These are phyloP conservation scores for Phtheirospermum japonicum DNA, from an alignment of 257 asterid species.

Conservation along the genomic window DNA sequence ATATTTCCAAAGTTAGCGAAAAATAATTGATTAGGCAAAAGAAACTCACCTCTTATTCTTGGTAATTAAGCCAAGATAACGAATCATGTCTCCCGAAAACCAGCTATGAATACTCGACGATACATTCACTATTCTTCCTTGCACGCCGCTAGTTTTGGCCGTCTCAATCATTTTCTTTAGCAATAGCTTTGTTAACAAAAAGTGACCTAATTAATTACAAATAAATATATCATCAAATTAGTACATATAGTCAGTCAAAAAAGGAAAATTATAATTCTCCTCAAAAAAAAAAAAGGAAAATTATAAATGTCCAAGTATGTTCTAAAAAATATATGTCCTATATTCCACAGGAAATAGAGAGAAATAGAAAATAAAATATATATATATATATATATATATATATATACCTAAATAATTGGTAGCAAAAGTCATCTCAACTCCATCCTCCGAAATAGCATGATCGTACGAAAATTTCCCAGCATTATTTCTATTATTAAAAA, in stretches of 20 bases:
- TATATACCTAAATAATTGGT: constrained; percentile 75
- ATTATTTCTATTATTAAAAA: constrained; percentile 56
- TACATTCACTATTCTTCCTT: constrained; percentile 90
- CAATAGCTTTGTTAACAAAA: constrained; percentile 71
- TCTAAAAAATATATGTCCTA: too few species aligned
- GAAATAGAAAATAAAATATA: neutral
- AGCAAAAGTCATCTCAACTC: constrained; percentile 95
- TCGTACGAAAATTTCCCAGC: constrained; percentile 89
- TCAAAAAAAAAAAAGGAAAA: too few species aligned
- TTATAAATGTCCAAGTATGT: too few species aligned
- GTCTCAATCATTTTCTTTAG: constrained; percentile 69
- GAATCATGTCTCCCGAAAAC: constrained; percentile 81
- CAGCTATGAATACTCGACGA: constrained; percentile 85
- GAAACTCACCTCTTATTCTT: constrained; percentile 56
- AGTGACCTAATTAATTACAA: constrained; percentile 56
- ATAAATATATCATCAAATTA: neutral
- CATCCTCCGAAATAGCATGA: constrained; percentile 82
- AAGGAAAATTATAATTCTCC: neutral
- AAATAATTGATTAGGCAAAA: neutral
- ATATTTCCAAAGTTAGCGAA: too few species aligned
- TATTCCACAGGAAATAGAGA: too few species aligned
- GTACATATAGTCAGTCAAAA: neutral
- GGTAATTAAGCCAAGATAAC: constrained; percentile 62
- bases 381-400: constrained; percentile 21
- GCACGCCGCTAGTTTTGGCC: constrained; percentile 52